Base-by-base conservation (phyloP, 352 stramenopile species). In the Pythium insidiosum region DNA sequence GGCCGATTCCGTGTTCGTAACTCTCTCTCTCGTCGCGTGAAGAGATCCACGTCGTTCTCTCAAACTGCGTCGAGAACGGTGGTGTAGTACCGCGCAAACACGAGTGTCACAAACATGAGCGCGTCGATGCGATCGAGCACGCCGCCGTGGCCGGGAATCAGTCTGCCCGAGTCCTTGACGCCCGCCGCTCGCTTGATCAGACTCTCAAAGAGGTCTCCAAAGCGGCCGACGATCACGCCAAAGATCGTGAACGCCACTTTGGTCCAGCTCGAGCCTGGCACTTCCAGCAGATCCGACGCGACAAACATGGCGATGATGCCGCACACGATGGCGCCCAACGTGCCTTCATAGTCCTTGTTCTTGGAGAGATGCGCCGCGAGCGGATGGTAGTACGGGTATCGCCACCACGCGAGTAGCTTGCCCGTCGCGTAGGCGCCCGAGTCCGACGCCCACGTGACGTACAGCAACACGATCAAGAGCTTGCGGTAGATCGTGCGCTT, bases 291-390 rank as follows among this genome's bases (percentile, higher is more conserved):
- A 4, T 71, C 23, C 16, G 65, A 82, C 6, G 62, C 60, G 24
- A 93, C 61, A 12, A 90, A 62, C 69, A 93, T 96, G 6, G 91
- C 83, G 15, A 75, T 72, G 31, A 97, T 53, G 11, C 79, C 88
- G n/a, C 80, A 83, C 0, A 84, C 31, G 6, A 82, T 58, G 3
- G 90, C 94, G 12, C 84, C 88, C 4, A 98, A 38, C 6, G 94
- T 90, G 15, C 94, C 95, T 66, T 98, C 93, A 13, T 98, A 86
- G 36, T 96, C 95, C 59, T 98, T 98, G 71, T 98, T 98, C 18
- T 95, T 94, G 43, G 86, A 97, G 6, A 96, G 61, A 35, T 92
- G 87, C 3, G 84, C 83, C 1, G 93, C 92, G 5, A 95, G 73
- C 6, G 70, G 67, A 26, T 83, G 70, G 33, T 97, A 84, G 33